These are phyloP conservation scores for Reticulascus tulasneorum DNA, from an alignment of 2,329 filamentous ascomycete species.

Conservation along the genomic window DNA sequence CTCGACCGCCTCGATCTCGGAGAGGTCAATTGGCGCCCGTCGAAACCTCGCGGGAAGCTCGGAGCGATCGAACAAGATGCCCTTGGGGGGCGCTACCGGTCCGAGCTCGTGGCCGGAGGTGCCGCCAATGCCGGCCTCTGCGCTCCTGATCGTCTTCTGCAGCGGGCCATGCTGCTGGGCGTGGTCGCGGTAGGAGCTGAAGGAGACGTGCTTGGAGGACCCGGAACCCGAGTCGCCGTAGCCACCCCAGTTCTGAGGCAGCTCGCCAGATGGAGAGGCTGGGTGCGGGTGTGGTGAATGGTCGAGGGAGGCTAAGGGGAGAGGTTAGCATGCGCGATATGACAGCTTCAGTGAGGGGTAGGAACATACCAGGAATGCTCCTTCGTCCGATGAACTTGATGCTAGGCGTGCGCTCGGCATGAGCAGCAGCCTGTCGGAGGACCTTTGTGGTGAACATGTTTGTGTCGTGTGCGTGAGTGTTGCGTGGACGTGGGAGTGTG, in stretches of 20 bases:
- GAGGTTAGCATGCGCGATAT: constrained; percentile 15
- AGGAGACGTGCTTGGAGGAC: constrained; percentile 52
- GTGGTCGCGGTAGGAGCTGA: constrained; percentile 74
- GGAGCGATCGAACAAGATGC: constrained; percentile 81
- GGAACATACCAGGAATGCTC: constrained; percentile 50
- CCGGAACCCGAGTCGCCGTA: constrained; percentile 25
- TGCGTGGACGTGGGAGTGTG: background rate
- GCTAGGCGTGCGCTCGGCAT: constrained; percentile 56
- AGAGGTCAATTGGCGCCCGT: constrained; percentile 65
- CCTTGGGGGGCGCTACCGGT: constrained; percentile 63
- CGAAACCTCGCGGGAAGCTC: constrained; percentile 85
- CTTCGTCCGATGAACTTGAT: constrained; percentile 62
- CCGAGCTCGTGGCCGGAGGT: constrained; percentile 68
- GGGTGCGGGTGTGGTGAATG: constrained; percentile 72
- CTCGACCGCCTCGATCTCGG: constrained; percentile 94
- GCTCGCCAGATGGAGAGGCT: constrained; percentile 60
- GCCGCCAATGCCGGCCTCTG: constrained; percentile 49
- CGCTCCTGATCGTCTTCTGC: constrained; percentile 48
- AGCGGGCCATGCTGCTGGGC: constrained; percentile 76
- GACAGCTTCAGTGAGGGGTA: background rate
- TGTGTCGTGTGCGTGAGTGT: constrained; percentile 11
- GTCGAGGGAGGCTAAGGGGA: constrained; percentile 60
- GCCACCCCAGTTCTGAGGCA: constrained; percentile 51
- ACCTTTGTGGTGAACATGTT: constrained; percentile 53
- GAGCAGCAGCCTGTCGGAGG: constrained; percentile 56